Evolutionary conservation across 2,329 filamentous ascomycete species (phyloP).

Genomic region (Colletotrichum magnum): DNA sequence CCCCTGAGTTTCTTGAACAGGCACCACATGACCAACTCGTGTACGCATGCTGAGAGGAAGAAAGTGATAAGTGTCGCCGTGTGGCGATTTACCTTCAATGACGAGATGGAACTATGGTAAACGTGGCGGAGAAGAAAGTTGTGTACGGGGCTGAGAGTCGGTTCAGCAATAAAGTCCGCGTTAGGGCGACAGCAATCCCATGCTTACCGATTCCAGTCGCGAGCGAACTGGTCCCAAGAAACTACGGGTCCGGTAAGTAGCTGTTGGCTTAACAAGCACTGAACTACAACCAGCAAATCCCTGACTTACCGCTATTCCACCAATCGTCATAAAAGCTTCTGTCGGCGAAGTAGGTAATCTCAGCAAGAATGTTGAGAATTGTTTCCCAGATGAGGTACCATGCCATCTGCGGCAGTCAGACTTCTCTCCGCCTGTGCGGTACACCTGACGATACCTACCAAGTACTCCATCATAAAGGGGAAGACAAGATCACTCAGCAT

Average conservation of each 20-base stretch:
- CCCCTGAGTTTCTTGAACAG: constrained; percentile 84
- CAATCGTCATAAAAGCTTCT: constrained; percentile 78
- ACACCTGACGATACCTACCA: constrained; percentile 56
- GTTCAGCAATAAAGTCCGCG: background rate
- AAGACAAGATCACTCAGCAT: constrained; percentile 83
- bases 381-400: constrained; percentile 90
- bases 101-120: constrained; percentile 83
- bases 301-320: constrained; percentile 69
- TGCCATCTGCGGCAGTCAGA: constrained; percentile 60
- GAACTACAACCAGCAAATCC: no score
- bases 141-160: constrained; percentile 72
- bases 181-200: background rate
- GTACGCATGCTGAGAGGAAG: constrained; percentile 77
- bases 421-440: background rate
- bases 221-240: constrained; percentile 82
- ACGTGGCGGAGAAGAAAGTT: constrained; percentile 84
- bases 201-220: constrained; percentile 78
- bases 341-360: constrained; percentile 83
- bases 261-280: no score
- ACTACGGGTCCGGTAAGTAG: constrained; percentile 50
- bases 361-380: constrained; percentile 81
- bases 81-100: constrained; percentile 77
- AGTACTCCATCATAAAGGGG: constrained; percentile 83
- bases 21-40: constrained; percentile 86
- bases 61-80: constrained; percentile 84